Conservation (phyloP, 441 rosid genomes). For the Aleurites moluccanus region DNA sequence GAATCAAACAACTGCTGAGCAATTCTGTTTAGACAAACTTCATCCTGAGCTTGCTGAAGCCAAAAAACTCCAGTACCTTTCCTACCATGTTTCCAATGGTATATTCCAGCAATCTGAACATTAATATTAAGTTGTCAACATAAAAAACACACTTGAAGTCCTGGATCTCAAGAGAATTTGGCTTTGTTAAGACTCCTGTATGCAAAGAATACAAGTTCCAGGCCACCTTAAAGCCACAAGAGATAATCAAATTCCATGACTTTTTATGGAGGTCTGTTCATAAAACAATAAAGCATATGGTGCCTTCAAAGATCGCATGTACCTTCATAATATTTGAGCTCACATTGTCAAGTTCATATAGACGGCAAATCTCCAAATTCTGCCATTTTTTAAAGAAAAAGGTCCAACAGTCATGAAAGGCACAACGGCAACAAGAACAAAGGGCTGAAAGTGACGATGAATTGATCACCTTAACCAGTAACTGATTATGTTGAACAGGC, state of each 20-base stretch:
- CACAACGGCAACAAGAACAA: conserved; percentile 13
- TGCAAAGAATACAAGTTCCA: neutral
- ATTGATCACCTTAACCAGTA: conserved; percentile 67
- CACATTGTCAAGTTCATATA: conserved; percentile 65
- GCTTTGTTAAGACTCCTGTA: neutral
- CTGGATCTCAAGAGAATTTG: neutral
- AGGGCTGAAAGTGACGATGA: conserved; percentile 3
- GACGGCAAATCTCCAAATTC: conserved; percentile 88
- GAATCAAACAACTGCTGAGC: conserved; percentile 87
- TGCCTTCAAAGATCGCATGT: conserved; percentile 21
- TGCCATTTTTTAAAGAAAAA: conserved; percentile 30
- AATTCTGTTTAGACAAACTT: conserved; percentile 68
- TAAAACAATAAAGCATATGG: conserved; percentile 11
- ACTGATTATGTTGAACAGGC: conserved; percentile 62
- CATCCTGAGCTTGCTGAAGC: conserved; percentile 92
- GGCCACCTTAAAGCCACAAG: neutral
- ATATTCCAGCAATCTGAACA: conserved; percentile 76
- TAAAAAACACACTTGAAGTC: conserved; percentile 8
- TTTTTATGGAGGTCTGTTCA: neutral
- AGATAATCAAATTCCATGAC: neutral
- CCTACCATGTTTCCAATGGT: conserved; percentile 97
- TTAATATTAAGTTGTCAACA: conserved; percentile 20
- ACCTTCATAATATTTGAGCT: conserved; percentile 88
- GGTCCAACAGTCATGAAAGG: neutral
- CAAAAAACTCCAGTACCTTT: conserved; percentile 85